Base-by-base conservation (phyloP, 2,329 filamentous ascomycete genomes). In the Arthrinium puccinioides region DNA sequence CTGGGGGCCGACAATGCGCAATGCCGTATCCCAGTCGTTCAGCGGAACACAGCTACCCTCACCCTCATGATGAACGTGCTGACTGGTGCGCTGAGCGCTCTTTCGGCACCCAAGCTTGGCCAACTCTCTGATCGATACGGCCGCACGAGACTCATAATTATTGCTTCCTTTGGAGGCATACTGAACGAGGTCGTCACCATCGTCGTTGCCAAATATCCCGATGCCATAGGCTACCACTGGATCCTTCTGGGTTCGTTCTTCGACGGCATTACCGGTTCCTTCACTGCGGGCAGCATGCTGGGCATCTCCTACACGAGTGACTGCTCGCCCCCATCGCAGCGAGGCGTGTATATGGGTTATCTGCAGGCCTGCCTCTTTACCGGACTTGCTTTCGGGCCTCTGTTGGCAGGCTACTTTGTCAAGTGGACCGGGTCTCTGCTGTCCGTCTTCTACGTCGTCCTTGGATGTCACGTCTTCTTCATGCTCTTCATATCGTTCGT, bases 301-400 rank as follows among this genome's bases (percentile, higher is more conserved):
- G 81, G 79, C 16, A 82, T 94, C 57, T 87, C 90, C 0, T 98
- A 97, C 59, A 82, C 85, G 10, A 82, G 87, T 27, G 92, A 98
- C 59, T 95, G 87, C 60, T 90, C 88, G 1, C 69, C 84, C 4
- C 85, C 88, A 0, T 82, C 84, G 21, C 78, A 77, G 52, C 79
- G 92, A 15, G 85, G 83, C 42, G 84, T 94, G 7, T 78, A 81
- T 5, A 92, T 97, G 57, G 89, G 87, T 6, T 90, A 89, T 55
- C 82, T 97, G 50, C 87, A 97, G 51, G 88, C 87, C 9, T 88
- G 83, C 48, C 69, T 98, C 8, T 97, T 95, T 59, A 73, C 76
- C 2, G 92, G 92, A n/a, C 77, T 97, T 31, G 90, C 92, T 0
- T 62, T 90, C 21, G 92, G 92, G 0, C 92, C 92, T 7, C 70